These are phyloP conservation scores for Barnettozyma vustinii DNA, from an alignment of 805 yeast genomes.

Conservation along the genomic window DNA sequence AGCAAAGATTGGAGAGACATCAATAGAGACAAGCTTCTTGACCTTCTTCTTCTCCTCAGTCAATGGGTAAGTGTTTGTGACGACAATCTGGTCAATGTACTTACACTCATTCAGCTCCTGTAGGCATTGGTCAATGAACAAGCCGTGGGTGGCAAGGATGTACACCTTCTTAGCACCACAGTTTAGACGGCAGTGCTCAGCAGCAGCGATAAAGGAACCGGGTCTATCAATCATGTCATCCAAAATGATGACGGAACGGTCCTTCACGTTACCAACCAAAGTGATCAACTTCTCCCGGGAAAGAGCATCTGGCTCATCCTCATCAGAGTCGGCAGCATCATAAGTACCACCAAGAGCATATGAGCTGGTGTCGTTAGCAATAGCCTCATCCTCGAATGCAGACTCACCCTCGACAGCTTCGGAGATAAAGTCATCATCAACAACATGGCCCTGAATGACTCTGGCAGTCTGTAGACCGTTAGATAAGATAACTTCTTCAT, in stretches of 20 bases:
- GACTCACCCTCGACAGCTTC: constrained; percentile 29
- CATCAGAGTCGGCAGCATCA: constrained; percentile 82
- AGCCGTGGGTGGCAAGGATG: constrained; percentile 93
- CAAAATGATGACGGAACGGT: constrained; percentile 84
- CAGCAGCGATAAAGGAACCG: constrained; percentile 90
- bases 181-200: constrained; percentile 91
- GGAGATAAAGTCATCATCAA: constrained; percentile 68
- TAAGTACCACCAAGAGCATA: constrained; percentile 78
- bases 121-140: constrained; percentile 82
- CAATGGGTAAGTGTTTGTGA: constrained; percentile 94
- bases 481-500: constrained; percentile 63
- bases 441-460: constrained; percentile 94
- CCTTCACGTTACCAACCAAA: constrained; percentile 91
- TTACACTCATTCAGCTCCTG: constrained; percentile 72
- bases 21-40: constrained; percentile 78
- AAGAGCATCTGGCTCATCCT: constrained; percentile 51
- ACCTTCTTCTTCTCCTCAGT: constrained; percentile 52
- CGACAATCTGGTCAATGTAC: constrained; percentile 87
- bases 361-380: constrained; percentile 26
- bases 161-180: constrained; percentile 94
- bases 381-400: constrained; percentile 25
- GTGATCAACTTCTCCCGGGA: constrained; percentile 80
- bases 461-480: constrained; percentile 92
- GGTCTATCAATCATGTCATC: constrained; percentile 99
- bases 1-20: constrained; percentile 91